Evolutionary conservation across 192 early-diverging fungal genomes (phyloP).

Genomic region (Backusella tuberculispora): DNA sequence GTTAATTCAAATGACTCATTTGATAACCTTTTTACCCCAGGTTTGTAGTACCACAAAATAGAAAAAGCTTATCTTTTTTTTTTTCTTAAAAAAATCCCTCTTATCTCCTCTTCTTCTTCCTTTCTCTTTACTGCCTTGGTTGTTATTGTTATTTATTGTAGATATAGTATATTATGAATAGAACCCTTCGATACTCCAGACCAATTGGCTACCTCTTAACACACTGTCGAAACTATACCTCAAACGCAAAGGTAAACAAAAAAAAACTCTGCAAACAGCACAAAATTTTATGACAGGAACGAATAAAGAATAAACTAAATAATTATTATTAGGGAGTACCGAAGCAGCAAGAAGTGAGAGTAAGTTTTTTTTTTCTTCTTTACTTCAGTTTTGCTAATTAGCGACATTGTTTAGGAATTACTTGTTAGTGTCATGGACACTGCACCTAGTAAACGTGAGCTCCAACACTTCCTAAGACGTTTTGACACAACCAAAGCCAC

Average conservation of each 20-base stretch:
- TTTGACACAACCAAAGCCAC: slow-evolving; percentile 37
- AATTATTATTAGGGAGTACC: neutral
- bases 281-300: neutral
- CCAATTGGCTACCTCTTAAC: neutral
- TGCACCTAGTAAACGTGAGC: slow-evolving; percentile 63
- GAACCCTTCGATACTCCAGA: neutral
- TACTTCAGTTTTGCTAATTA: neutral
- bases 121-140: neutral
- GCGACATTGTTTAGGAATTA: slow-evolving; percentile 49
- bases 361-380: neutral
- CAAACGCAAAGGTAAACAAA: neutral
- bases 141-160: neutral
- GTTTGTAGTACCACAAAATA: neutral
- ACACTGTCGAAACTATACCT: neutral
- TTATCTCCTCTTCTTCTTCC: neutral
- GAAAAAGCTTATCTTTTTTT: neutral
- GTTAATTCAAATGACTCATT: neutral
- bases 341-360: slow-evolving; percentile 3
- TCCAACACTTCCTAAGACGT: slow-evolving; percentile 62
- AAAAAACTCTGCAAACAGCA: neutral
- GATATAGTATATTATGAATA: neutral
- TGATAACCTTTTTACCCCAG: slow-evolving; percentile 3
- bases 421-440: slow-evolving; percentile 65
- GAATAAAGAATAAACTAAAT: neutral
- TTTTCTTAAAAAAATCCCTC: neutral